A percentile compares a stretch with the other conserved stretches of the same genome.
Conservation (phyloP, 108 stramenopile species). For the Nitzschia putrida region DNA sequence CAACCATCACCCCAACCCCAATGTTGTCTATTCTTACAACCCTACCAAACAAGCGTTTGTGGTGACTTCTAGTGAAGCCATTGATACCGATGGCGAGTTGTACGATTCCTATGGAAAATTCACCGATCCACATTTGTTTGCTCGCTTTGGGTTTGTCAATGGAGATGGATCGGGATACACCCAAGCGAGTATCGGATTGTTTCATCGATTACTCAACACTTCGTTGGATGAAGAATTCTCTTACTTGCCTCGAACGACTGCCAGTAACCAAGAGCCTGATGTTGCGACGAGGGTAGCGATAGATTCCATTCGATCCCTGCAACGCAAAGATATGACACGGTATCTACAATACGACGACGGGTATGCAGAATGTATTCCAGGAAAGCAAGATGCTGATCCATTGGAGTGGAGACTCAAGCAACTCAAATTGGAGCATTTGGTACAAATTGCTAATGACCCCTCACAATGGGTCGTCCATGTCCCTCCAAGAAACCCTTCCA, state of each 20-base stretch:
- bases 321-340: conserved; percentile 52
- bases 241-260: conserved; percentile 37
- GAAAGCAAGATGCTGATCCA: conserved; percentile 10
- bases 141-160: conserved; percentile 84
- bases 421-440: conserved; percentile 65
- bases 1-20: conserved; percentile 79
- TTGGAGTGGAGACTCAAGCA: conserved; percentile 57
- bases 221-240: conserved; percentile 66
- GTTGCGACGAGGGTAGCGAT: neutral
- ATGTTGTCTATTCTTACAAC: conserved; percentile 62
- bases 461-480: conserved; percentile 61
- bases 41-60: conserved; percentile 53
- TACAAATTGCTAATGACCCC: conserved; percentile 55
- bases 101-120: conserved; percentile 80
- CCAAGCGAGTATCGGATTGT: conserved; percentile 61
- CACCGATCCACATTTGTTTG: conserved; percentile 75
- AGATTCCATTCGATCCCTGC: conserved; percentile 18
- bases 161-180: conserved; percentile 81
- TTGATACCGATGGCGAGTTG: conserved; percentile 41
- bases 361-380: conserved; percentile 58
- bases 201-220: conserved; percentile 62
- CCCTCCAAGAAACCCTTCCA: conserved; percentile 40
- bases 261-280: conserved; percentile 10
- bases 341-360: conserved; percentile 86
- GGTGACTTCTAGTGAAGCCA: conserved; percentile 37